These are phyloP conservation scores for Boletus tomentosulus DNA, from an alignment of 768 basidiomycete genomes.

Conservation along the genomic window DNA sequence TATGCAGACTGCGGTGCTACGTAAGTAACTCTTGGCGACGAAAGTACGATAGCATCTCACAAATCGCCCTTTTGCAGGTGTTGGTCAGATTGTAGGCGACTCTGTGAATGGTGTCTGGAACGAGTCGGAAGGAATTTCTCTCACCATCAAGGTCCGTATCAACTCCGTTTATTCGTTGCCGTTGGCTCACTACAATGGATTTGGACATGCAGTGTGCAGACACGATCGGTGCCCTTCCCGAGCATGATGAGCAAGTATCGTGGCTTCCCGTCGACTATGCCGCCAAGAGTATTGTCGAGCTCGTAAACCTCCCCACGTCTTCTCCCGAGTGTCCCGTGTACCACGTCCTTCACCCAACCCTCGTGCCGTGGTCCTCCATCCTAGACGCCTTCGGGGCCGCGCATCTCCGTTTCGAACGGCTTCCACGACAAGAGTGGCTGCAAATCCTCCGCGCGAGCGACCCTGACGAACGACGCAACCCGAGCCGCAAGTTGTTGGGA, in stretches of 20 bases:
- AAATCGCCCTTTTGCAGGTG: slow-evolving; percentile 29
- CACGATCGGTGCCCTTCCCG: slow-evolving; percentile 35
- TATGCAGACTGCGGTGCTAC: slow-evolving; percentile 19
- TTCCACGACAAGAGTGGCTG: slow-evolving; percentile 23
- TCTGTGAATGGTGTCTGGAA: slow-evolving; percentile 48
- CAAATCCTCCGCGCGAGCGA: slow-evolving; percentile 22
- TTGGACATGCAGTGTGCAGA: slow-evolving; percentile 32
- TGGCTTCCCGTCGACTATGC: slow-evolving; percentile 56
- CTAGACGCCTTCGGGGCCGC: slow-evolving; percentile 35
- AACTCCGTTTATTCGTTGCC: too few relatives aligned
- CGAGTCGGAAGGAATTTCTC: slow-evolving; percentile 41
- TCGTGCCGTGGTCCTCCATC: slow-evolving; percentile 36
- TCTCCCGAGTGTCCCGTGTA: slow-evolving; percentile 17
- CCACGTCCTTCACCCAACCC: slow-evolving; percentile 18
- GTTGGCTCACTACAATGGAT: not conserved
- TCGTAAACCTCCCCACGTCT: slow-evolving; percentile 25
- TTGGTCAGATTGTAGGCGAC: slow-evolving; percentile 56
- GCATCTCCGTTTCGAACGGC: slow-evolving; percentile 29
- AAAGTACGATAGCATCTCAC: not conserved
- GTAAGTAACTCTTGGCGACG: slow-evolving; percentile 9
- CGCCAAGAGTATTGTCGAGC: slow-evolving; percentile 43
- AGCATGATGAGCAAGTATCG: slow-evolving; percentile 31
- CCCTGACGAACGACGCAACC: slow-evolving; percentile 21
- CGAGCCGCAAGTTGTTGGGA: slow-evolving; percentile 21
- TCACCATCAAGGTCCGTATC: slow-evolving; percentile 28